These are phyloP conservation scores for Lotus japonicus DNA, from an alignment of 306 rosid genomes.

Conservation along the genomic window DNA sequence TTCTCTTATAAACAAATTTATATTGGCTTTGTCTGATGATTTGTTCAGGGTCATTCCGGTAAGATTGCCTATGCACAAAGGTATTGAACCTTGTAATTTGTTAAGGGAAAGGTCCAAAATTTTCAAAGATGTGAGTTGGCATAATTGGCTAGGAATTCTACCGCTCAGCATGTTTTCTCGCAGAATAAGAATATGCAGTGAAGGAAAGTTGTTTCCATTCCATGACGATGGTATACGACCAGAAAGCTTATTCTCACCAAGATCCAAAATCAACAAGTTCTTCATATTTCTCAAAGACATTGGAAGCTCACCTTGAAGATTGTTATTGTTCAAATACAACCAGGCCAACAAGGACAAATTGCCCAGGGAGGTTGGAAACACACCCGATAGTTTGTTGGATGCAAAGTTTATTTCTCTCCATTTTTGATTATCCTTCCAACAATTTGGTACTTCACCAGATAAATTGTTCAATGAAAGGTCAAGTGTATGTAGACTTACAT, in stretches of 20 bases:
- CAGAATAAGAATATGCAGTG: background rate
- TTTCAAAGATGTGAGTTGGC: background rate
- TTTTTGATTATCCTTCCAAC: background rate
- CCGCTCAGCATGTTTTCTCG: background rate
- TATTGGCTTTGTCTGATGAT: background rate
- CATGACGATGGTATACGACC: no score
- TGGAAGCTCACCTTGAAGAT: background rate
- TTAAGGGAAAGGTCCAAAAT: background rate
- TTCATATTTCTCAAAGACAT: no score
- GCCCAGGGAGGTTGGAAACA: background rate
- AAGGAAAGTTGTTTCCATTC: background rate
- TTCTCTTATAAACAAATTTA: background rate
- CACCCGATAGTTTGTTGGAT: no score
- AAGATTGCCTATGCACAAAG: background rate
- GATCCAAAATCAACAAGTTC: no score
- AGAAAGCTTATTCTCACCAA: no score
- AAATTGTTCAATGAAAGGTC: background rate
- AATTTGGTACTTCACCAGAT: conserved; percentile 1
- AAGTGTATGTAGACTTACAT: background rate
- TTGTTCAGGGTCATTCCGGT: background rate
- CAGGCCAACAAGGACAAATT: background rate
- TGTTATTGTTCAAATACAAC: conserved; percentile 4
- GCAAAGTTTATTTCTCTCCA: background rate
- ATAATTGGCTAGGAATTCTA: background rate
- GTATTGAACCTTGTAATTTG: background rate